Evolutionary conservation across 306 rosid genomes (phyloP).

Genomic region (Castanospermum australe): DNA sequence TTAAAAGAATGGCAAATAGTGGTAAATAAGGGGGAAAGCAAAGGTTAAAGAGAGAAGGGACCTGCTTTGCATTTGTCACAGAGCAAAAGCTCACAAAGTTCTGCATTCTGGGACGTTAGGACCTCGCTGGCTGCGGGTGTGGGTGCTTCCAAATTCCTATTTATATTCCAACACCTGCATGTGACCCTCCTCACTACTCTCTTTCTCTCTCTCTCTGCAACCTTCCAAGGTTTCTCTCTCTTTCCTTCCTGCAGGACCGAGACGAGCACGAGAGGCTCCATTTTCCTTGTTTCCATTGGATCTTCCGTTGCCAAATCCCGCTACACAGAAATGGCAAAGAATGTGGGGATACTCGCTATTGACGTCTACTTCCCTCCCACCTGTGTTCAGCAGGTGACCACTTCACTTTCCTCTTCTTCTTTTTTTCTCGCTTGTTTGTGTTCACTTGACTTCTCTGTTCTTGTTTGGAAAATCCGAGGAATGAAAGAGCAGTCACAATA

Average conservation of each 20-base stretch:
- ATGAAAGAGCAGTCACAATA: not conserved
- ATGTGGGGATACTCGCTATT: conserved; percentile 91
- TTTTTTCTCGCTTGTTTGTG: not conserved
- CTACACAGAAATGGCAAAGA: conserved; percentile 58
- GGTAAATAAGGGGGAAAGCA: conserved; percentile 1
- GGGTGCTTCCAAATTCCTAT: not conserved
- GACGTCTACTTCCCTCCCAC: conserved; percentile 94
- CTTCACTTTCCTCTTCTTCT: not conserved
- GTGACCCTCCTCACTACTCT: conserved; percentile 8
- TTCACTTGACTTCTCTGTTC: not conserved
- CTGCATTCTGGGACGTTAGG: conserved; percentile 1
- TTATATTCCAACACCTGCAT: conserved; percentile 8
- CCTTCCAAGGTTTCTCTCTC: not conserved
- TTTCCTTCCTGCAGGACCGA: not conserved
- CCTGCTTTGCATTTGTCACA: not conserved
- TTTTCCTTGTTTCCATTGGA: not conserved
- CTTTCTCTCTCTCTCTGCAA: not conserved
- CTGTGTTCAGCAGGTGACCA: conserved; percentile 75
- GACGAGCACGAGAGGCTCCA: not conserved
- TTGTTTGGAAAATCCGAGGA: not conserved
- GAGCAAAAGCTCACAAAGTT: conserved; percentile 10
- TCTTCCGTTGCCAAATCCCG: not conserved
- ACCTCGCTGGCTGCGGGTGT: no score
- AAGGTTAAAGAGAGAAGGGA: not conserved
- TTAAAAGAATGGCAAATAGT: not conserved